A percentile compares a stretch with the other conserved stretches of the same genome.
Evolutionary conservation across 1,139 yeast species (phyloP).

Genomic region (Nakaseomyces kungkrabaensis): DNA sequence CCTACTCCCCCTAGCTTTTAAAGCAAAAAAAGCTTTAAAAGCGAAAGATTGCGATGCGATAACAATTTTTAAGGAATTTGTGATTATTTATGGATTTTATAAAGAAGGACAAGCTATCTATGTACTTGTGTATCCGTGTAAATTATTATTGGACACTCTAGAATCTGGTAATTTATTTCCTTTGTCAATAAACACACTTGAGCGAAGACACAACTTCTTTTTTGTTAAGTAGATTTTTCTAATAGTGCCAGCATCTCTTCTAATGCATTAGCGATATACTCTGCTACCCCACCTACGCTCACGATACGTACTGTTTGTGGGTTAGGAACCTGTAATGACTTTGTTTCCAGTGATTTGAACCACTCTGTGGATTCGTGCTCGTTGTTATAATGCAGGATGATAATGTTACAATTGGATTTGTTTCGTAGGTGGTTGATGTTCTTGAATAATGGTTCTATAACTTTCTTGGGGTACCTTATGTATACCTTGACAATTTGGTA

Average conservation of each 20-base stretch:
- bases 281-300: conserved; percentile 30
- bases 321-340: conserved; percentile 19
- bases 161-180: too few species aligned
- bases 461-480: conserved; percentile 26
- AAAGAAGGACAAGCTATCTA: too few species aligned
- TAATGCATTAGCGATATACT: conserved; percentile 23
- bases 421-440: conserved; percentile 22
- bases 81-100: too few species aligned
- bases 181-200: neutral
- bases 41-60: too few species aligned
- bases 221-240: conserved; percentile 1
- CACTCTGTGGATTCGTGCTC: conserved; percentile 27
- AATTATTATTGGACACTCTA: too few species aligned
- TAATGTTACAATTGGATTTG: conserved; percentile 28
- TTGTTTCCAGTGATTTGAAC: conserved; percentile 20
- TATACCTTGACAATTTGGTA: conserved; percentile 28
- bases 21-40: too few species aligned
- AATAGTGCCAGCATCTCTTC: conserved; percentile 17
- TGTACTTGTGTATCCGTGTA: too few species aligned
- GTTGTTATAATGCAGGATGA: conserved; percentile 26
- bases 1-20: too few species aligned
- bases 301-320: conserved; percentile 26
- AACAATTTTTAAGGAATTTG: too few species aligned
- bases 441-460: conserved; percentile 21
- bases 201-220: neutral